These are phyloP conservation scores for Citrus sp. DNA, from an alignment of 345 rosid genomes.

Conservation along the genomic window DNA sequence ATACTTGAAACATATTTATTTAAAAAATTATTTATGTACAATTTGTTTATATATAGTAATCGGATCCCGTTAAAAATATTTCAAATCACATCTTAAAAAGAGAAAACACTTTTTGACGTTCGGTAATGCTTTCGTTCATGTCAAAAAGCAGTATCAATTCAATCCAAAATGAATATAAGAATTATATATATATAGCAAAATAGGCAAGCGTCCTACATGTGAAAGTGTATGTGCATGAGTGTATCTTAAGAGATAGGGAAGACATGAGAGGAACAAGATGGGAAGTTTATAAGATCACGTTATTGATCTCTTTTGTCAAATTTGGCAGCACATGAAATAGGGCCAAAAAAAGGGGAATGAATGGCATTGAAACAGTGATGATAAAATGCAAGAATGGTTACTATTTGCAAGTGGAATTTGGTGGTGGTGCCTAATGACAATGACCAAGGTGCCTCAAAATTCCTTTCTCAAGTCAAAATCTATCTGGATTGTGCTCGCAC, in stretches of 20 bases:
- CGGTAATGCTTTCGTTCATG: too few relatives aligned
- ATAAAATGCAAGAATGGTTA: not conserved
- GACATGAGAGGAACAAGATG: not conserved
- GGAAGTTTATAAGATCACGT: not conserved
- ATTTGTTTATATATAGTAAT: too few relatives aligned
- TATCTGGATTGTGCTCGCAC: slow-evolving; percentile 24
- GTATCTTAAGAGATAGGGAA: not conserved
- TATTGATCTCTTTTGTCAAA: slow-evolving; percentile 2
- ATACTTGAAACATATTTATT: too few relatives aligned
- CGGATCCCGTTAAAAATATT: too few relatives aligned
- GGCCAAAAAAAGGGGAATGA: not conserved
- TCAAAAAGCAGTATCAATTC: not conserved
- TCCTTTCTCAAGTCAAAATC: slow-evolving; percentile 14
- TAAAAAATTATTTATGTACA: too few relatives aligned
- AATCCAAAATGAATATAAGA: not conserved
- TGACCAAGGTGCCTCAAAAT: slow-evolving; percentile 16
- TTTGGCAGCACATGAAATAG: not conserved
- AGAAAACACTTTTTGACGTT: not conserved
- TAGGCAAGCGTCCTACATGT: too few relatives aligned
- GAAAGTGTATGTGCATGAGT: not conserved
- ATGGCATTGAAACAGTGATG: not conserved
- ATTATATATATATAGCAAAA: not conserved
- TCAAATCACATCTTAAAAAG: too few relatives aligned
- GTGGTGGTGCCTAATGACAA: slow-evolving; percentile 17
- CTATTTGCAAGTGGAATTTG: not conserved